Conservation (phyloP, 2,329 filamentous ascomycete genomes). For the Clarireedia homoeocarpa region DNA sequence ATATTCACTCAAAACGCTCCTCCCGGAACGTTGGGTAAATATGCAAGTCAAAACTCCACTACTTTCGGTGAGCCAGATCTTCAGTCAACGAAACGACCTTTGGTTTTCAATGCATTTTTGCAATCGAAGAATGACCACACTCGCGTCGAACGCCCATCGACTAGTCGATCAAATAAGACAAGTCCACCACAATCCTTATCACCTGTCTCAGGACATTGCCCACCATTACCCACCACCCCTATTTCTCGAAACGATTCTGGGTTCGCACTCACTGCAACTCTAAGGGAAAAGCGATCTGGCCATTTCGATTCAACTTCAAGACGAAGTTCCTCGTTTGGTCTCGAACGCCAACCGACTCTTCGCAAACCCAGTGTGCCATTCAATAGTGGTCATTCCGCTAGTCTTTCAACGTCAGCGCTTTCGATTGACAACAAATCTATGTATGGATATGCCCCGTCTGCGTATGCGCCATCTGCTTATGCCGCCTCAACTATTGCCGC, state of each 20-base stretch:
- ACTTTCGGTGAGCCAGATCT: constrained; percentile 63
- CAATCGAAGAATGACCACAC: constrained; percentile 61
- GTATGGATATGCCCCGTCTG: constrained; percentile 68
- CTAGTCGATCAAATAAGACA: constrained; percentile 55
- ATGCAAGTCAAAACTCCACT: constrained; percentile 82
- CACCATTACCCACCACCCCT: constrained; percentile 65
- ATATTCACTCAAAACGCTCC: constrained; percentile 68
- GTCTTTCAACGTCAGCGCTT: constrained; percentile 60
- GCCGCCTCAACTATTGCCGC: constrained; percentile 80
- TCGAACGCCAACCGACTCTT: constrained; percentile 61
- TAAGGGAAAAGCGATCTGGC: constrained; percentile 89
- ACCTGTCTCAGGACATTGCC: constrained; percentile 71
- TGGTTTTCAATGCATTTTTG: constrained; percentile 87
- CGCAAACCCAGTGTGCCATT: constrained; percentile 69
- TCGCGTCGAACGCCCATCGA: constrained; percentile 68
- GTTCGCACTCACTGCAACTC: constrained; percentile 74
- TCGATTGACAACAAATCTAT: constrained; percentile 32
- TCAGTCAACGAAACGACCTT: constrained; percentile 41
- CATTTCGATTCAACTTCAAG: constrained; percentile 73
- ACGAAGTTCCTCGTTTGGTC: constrained; percentile 85
- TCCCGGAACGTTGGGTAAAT: constrained; percentile 69
- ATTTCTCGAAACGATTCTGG: constrained; percentile 89
- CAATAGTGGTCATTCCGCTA: constrained; percentile 55
- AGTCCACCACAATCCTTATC: constrained; percentile 62
- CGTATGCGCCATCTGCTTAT: constrained; percentile 78